Evolutionary conservation across 164 flowering plant species (phyloP).

Genomic region (Cinnamomum micranthum): DNA sequence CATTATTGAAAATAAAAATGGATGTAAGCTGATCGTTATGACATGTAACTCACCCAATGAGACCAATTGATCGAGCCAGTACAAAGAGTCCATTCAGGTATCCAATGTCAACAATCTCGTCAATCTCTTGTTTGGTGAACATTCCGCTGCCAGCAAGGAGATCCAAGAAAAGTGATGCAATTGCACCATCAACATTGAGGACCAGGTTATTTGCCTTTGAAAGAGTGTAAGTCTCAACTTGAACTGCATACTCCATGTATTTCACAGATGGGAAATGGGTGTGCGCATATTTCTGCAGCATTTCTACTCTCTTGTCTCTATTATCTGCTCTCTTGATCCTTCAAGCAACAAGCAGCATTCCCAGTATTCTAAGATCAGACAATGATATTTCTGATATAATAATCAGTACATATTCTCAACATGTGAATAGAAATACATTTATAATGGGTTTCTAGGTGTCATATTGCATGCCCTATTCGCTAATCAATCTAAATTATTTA

Average conservation of each 20-base stretch:
- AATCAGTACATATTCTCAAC: too few relatives aligned
- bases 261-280: slow-evolving; percentile 91
- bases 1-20: background rate
- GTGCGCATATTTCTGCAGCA: slow-evolving; percentile 73
- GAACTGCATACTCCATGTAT: slow-evolving; percentile 97
- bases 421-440: too few relatives aligned
- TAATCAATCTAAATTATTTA: too few relatives aligned
- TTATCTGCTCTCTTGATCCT: slow-evolving; percentile 98
- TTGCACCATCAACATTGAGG: slow-evolving; percentile 93
- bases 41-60: slow-evolving; percentile 73
- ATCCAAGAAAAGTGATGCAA: slow-evolving; percentile 98
- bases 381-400: background rate
- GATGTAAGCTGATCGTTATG: background rate
- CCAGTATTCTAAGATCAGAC: background rate
- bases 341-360: slow-evolving; percentile 2
- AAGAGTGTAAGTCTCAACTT: slow-evolving; percentile 92
- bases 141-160: slow-evolving; percentile 96
- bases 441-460: too few relatives aligned
- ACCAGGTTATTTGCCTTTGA: slow-evolving; percentile 93
- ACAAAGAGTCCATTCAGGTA: slow-evolving; percentile 97
- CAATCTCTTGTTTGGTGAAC: slow-evolving; percentile 93
- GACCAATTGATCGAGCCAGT: slow-evolving; percentile 94
- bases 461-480: too few relatives aligned
- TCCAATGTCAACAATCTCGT: slow-evolving; percentile 92
- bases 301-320: slow-evolving; percentile 96